A percentile compares a stretch with the other conserved stretches of the same genome.
Evolutionary conservation across 148 eudicot species (phyloP).

Genomic region (Mesembryanthemum crystallinum): DNA sequence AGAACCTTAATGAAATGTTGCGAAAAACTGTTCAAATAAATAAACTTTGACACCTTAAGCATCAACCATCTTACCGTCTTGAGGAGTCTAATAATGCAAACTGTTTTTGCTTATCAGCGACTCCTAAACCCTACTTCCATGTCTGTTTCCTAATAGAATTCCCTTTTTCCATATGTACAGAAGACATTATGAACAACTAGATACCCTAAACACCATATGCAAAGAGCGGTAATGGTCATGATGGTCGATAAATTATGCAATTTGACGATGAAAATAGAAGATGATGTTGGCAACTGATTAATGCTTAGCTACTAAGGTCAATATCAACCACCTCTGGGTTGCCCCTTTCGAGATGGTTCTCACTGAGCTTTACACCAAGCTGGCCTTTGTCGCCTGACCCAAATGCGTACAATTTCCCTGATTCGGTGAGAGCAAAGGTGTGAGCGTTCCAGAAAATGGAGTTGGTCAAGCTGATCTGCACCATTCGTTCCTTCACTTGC

Average conservation of each 20-base stretch:
- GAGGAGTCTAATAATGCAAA: constrained; percentile 21
- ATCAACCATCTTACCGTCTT: background rate
- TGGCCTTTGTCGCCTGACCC: constrained; percentile 92
- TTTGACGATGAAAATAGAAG: constrained; percentile 23
- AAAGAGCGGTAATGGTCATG: background rate
- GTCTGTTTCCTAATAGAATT: constrained; percentile 18
- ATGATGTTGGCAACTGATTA: constrained; percentile 16
- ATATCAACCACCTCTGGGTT: constrained; percentile 58
- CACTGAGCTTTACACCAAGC: constrained; percentile 68
- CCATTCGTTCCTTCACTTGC: constrained; percentile 64
- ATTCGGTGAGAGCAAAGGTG: constrained; percentile 83
- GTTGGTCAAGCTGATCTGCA: constrained; percentile 80
- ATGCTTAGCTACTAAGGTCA: constrained; percentile 47
- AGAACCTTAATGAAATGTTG: background rate
- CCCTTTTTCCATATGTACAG: constrained; percentile 31
- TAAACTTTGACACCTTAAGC: constrained; percentile 23
- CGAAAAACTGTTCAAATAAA: constrained; percentile 23
- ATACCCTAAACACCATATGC: constrained; percentile 21
- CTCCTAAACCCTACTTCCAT: constrained; percentile 31
- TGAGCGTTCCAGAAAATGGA: constrained; percentile 75
- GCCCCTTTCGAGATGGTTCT: constrained; percentile 55
- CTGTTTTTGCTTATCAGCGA: constrained; percentile 17
- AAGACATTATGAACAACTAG: constrained; percentile 20
- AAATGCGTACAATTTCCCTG: constrained; percentile 77
- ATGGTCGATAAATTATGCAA: constrained; percentile 29